Conservation (phyloP, 2,329 filamentous ascomycete genomes). For the Emmonsia crescens region DNA sequence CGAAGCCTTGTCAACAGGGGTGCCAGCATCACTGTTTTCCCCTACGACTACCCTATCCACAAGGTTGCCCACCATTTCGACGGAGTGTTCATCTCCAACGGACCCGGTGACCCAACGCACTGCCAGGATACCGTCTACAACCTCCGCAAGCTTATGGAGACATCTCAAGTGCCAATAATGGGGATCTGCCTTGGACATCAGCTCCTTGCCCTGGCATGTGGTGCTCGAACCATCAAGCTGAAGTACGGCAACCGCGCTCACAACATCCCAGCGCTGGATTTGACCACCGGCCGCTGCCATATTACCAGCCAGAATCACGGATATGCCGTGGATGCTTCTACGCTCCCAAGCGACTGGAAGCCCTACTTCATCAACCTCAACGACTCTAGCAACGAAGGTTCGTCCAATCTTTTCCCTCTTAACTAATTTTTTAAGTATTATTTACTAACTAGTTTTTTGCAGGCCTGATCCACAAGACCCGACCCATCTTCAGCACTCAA, state of each 20-base stretch:
- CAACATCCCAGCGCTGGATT: conserved; percentile 91
- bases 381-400: conserved; percentile 88
- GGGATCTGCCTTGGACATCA: conserved; percentile 97
- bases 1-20: conserved; percentile 86
- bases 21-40: conserved; percentile 86
- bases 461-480: conserved; percentile 85
- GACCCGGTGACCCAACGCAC: conserved; percentile 94
- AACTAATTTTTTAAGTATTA: background rate
- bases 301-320: conserved; percentile 98
- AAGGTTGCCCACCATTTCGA: conserved; percentile 97
- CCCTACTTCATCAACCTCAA: conserved; percentile 99
- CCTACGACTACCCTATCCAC: conserved; percentile 94
- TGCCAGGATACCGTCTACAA: conserved; percentile 92
- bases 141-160: conserved; percentile 80
- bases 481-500: conserved; percentile 95
- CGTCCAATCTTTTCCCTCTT: conserved; percentile 12
- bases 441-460: conserved; percentile 10
- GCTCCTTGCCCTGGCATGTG: conserved; percentile 78
- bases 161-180: conserved; percentile 84
- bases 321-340: conserved; percentile 81
- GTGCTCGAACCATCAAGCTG: conserved; percentile 87
- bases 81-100: conserved; percentile 98
- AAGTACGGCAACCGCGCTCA: conserved; percentile 99
- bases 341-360: conserved; percentile 77
- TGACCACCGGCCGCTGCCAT: conserved; percentile 94